Evolutionary conservation across 495 filamentous ascomycete genomes (phyloP).

Genomic region (Margaritispora aquatica): DNA sequence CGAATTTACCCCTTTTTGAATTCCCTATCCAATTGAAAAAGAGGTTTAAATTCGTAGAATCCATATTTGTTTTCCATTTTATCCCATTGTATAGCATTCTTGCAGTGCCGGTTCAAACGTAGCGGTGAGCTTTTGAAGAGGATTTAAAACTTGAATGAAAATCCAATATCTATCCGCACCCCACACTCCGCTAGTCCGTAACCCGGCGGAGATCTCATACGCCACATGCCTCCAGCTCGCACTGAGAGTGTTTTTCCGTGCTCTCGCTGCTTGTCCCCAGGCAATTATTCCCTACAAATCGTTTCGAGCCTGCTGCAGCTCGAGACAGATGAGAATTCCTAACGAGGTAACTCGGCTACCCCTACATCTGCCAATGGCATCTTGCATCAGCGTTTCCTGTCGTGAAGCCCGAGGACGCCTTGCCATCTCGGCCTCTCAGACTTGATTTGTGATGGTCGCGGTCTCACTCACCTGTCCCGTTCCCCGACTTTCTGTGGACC

Average conservation of each 20-base stretch:
- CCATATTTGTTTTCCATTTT: too few relatives aligned
- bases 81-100: too few relatives aligned
- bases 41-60: not conserved
- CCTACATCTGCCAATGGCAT: not conserved
- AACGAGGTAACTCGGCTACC: not conserved
- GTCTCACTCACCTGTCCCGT: not conserved
- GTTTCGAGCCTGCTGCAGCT: not conserved
- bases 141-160: too few relatives aligned
- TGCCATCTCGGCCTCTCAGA: not conserved
- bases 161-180: too few relatives aligned
- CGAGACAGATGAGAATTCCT: not conserved
- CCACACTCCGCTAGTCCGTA: conserved; percentile 1
- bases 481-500: conserved; percentile 3
- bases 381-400: not conserved
- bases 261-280: too few relatives aligned
- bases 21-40: not conserved
- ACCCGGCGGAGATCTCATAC: not conserved
- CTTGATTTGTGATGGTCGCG: not conserved
- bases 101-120: too few relatives aligned
- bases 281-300: too few relatives aligned
- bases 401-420: not conserved
- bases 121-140: too few relatives aligned
- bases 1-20: not conserved
- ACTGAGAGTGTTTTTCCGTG: too few relatives aligned
- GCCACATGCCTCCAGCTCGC: not conserved